Evolutionary conservation across 768 basidiomycete genomes (phyloP).

Genomic region (Coprinopsis sp.): DNA sequence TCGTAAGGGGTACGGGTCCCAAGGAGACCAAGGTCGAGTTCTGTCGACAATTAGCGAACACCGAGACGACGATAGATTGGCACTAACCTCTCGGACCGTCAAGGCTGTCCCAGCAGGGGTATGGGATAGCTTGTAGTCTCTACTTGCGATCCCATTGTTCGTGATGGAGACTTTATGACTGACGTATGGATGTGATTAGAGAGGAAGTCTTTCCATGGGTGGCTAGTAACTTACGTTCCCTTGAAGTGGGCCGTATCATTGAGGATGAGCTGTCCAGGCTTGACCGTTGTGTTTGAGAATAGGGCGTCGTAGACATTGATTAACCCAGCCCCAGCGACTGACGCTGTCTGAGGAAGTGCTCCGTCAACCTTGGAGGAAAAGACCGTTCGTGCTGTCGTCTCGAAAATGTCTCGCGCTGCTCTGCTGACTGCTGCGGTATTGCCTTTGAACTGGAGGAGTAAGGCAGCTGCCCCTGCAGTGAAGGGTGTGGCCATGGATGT

Average conservation of each 20-base stretch:
- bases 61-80: not conserved
- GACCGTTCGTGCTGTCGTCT: conserved; percentile 41
- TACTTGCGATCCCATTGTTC: conserved; percentile 37
- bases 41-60: not conserved
- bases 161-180: conserved; percentile 45
- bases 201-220: not conserved
- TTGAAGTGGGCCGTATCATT: conserved; percentile 58
- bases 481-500: conserved; percentile 45
- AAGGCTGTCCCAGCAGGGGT: conserved; percentile 52
- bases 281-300: conserved; percentile 41
- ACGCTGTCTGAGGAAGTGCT: conserved; percentile 43
- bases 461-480: conserved; percentile 41
- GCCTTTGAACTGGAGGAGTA: conserved; percentile 39
- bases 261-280: conserved; percentile 47
- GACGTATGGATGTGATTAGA: not conserved
- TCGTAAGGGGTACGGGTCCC: conserved; percentile 46
- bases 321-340: conserved; percentile 48
- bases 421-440: conserved; percentile 25
- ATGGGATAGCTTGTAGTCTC: conserved; percentile 47
- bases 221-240: conserved; percentile 26
- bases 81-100: conserved; percentile 38
- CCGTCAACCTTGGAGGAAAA: conserved; percentile 38
- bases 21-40: conserved; percentile 24
- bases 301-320: conserved; percentile 53
- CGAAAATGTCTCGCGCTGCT: conserved; percentile 30